Conservation (phyloP, 2,329 filamentous ascomycete genomes). For the Dactylellina drechsleri region DNA sequence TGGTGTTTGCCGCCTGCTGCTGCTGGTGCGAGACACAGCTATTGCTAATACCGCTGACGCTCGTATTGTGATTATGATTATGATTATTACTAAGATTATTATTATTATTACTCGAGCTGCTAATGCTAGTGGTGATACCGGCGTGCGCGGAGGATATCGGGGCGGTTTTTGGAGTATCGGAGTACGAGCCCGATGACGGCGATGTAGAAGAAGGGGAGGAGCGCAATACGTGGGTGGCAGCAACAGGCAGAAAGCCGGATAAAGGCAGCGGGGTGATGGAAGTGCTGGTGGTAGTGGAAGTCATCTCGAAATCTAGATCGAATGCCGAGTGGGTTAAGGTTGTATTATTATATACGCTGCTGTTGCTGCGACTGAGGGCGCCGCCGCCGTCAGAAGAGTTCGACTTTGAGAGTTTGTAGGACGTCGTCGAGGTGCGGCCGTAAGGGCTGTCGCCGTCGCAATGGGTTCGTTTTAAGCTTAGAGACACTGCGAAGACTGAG, state of each 20-base stretch:
- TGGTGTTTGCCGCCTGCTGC: not conserved
- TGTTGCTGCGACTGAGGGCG: conserved; percentile 17
- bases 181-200: not conserved
- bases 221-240: conserved; percentile 41
- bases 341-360: conserved; percentile 29
- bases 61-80: too few relatives aligned
- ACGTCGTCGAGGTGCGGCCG: conserved; percentile 44
- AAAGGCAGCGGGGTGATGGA: conserved; percentile 18
- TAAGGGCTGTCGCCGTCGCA: conserved; percentile 54
- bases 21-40: not conserved
- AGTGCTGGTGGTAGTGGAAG: conserved; percentile 25
- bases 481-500: conserved; percentile 53
- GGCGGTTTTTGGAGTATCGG: not conserved
- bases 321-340: not conserved
- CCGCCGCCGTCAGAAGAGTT: conserved; percentile 15
- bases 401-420: conserved; percentile 48
- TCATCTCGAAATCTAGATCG: conserved; percentile 34
- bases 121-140: conserved; percentile 15
- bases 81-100: too few relatives aligned
- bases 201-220: conserved; percentile 23
- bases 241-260: conserved; percentile 44
- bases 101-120: conserved; percentile 3
- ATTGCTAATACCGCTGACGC: too few relatives aligned
- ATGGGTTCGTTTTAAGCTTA: conserved; percentile 55
- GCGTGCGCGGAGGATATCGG: too few relatives aligned